A percentile compares a stretch with the other conserved stretches of the same genome.
Conservation (phyloP, 2,329 filamentous ascomycete genomes). For the Colletotrichum incanum region DNA sequence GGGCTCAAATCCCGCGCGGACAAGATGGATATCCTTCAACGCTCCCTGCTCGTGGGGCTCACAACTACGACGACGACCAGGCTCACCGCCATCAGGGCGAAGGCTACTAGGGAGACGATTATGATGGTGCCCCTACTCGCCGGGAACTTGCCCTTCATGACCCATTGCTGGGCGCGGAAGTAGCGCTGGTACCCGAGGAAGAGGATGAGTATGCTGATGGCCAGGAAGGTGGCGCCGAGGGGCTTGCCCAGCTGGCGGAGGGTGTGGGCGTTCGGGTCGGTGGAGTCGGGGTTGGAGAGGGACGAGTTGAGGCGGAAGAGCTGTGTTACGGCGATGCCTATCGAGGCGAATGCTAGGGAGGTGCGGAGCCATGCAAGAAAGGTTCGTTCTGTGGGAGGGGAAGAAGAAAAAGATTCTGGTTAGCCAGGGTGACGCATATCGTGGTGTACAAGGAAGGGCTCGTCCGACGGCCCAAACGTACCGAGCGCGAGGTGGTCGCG, state of each 20-base stretch:
- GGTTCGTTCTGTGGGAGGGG: conserved; percentile 77
- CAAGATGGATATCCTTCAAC: not conserved
- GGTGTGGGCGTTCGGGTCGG: conserved; percentile 56
- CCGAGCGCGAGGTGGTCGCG: conserved; percentile 86
- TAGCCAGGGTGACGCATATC: not conserved
- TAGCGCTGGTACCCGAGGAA: conserved; percentile 85
- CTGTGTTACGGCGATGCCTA: conserved; percentile 88
- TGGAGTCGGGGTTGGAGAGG: conserved; percentile 54
- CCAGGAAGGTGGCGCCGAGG: conserved; percentile 83
- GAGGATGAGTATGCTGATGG: conserved; percentile 81
- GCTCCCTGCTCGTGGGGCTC: conserved; percentile 50
- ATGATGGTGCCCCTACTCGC: conserved; percentile 83
- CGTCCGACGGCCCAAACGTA: conserved; percentile 53
- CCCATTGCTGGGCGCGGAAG: conserved; percentile 84
- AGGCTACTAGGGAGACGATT: conserved; percentile 76
- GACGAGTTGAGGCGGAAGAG: conserved; percentile 86
- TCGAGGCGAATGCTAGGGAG: conserved; percentile 84
- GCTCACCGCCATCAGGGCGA: conserved; percentile 73
- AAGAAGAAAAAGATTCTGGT: not conserved
- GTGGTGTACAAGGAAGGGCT: not conserved
- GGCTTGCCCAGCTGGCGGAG: conserved; percentile 80
- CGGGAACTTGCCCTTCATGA: conserved; percentile 85
- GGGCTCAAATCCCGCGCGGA: too few species aligned
- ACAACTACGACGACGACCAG: conserved; percentile 73
- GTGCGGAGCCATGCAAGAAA: conserved; percentile 90